Evolutionary conservation across 208 protist species (phyloP).

Genomic region (Leishmania martiniquensis): DNA sequence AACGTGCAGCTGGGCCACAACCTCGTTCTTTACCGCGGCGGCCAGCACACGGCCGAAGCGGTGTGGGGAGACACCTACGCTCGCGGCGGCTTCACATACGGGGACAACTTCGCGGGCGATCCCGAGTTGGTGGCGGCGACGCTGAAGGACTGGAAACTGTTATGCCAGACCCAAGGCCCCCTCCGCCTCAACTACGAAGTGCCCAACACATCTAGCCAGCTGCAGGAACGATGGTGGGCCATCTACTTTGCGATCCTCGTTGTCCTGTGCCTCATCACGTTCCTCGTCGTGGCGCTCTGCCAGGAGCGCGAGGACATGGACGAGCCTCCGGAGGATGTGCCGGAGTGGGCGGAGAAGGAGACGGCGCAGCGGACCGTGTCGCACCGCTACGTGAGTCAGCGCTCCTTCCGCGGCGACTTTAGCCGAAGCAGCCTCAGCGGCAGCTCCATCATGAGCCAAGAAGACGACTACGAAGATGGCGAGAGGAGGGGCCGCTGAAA

Average conservation of each 20-base stretch:
- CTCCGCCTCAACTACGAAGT: constrained; percentile 22
- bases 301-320: constrained; percentile 59
- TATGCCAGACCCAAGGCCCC: constrained; percentile 33
- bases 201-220: constrained; percentile 2
- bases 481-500: neutral
- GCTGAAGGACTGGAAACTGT: constrained; percentile 8
- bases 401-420: constrained; percentile 9
- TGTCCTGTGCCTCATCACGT: constrained; percentile 30
- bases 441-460: neutral
- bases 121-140: neutral
- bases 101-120: neutral
- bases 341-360: constrained; percentile 43
- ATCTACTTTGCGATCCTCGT: constrained; percentile 32
- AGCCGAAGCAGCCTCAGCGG: neutral
- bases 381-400: constrained; percentile 33
- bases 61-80: constrained; percentile 30
- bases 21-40: constrained; percentile 13
- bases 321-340: constrained; percentile 43
- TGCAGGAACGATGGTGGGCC: constrained; percentile 35
- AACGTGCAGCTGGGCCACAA: constrained; percentile 16
- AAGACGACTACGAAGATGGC: neutral
- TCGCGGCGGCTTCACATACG: constrained; percentile 35
- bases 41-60: neutral
- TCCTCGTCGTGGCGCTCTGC: constrained; percentile 31
- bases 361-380: constrained; percentile 14